Percentiles rank a stretch among this genome's conserved stretches.
Conservation (phyloP, 2,329 filamentous ascomycete species). For the Talaromyces sp. region DNA sequence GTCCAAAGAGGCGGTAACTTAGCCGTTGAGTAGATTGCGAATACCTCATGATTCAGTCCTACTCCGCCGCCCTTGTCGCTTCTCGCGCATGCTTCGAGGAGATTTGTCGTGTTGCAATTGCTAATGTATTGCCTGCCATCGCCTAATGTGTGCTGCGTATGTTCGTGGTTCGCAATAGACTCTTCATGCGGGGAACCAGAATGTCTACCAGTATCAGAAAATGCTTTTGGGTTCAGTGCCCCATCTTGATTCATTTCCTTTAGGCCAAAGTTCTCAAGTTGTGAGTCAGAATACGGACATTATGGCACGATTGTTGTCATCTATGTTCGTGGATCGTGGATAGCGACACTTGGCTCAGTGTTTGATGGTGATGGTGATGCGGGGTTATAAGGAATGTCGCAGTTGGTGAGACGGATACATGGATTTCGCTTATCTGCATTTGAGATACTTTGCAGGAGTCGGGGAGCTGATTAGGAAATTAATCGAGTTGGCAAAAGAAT, state of each 20-base stretch:
- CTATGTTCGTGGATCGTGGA: neutral
- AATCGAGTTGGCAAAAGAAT: neutral
- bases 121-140: neutral
- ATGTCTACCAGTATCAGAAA: no score
- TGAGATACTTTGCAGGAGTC: neutral
- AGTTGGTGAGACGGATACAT: neutral
- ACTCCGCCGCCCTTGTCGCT: slow-evolving; percentile 12
- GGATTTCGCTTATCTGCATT: neutral
- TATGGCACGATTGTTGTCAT: neutral
- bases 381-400: neutral
- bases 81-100: slow-evolving; percentile 8
- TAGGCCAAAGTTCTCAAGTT: neutral
- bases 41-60: slow-evolving; percentile 4
- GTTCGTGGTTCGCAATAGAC: neutral
- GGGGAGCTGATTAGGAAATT: neutral
- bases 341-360: neutral
- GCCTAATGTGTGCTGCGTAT: neutral
- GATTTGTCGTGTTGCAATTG: neutral
- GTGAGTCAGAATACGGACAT: neutral
- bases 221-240: neutral
- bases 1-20: slow-evolving; percentile 9
- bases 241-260: slow-evolving; percentile 12
- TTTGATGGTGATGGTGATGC: neutral
- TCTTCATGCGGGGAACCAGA: neutral
- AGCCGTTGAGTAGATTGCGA: slow-evolving; percentile 18